phyloP scores from a whole-genome alignment of 441 rosid species.

The Populus tomentosa region DNA sequence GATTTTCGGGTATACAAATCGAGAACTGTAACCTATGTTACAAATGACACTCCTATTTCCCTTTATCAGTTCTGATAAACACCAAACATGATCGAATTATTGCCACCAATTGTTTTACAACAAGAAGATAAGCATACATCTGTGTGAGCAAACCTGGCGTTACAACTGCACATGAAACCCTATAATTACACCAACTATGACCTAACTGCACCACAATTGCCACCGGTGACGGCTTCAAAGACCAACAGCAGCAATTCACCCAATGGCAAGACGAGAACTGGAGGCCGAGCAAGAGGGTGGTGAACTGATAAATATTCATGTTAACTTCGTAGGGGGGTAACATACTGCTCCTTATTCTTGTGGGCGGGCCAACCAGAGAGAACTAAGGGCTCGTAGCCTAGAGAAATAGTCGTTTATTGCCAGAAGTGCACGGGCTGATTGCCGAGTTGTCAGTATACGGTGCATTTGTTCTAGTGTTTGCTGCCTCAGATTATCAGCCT shows the following conservation, averaged over 20 bases:
- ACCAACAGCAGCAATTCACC: neutral
- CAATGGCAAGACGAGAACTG: neutral
- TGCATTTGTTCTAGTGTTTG: slow-evolving; percentile 69
- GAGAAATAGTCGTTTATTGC: slow-evolving; percentile 58
- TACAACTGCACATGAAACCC: slow-evolving; percentile 22
- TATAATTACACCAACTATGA: slow-evolving; percentile 19
- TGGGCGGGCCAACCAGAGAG: slow-evolving; percentile 74
- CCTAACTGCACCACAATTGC: neutral
- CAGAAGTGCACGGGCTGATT: slow-evolving; percentile 66
- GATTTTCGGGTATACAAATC: neutral
- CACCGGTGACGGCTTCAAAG: neutral
- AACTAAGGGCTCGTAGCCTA: slow-evolving; percentile 65
- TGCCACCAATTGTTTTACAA: slow-evolving; percentile 22
- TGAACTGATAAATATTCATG: neutral
- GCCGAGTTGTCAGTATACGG: slow-evolving; percentile 57
- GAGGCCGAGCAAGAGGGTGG: neutral
- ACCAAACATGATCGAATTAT: slow-evolving; percentile 22
- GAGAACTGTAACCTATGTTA: slow-evolving; percentile 21
- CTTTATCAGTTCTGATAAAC: slow-evolving; percentile 13
- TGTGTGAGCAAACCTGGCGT: slow-evolving; percentile 7
- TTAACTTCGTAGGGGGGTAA: neutral
- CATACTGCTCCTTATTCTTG: slow-evolving; percentile 33
- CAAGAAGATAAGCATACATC: slow-evolving; percentile 17
- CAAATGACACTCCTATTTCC: slow-evolving; percentile 15
- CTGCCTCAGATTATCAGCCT: slow-evolving; percentile 73